Evolutionary conservation across 1,284 basidiomycete species (phyloP).

Genomic region (Coniophora puteana): DNA sequence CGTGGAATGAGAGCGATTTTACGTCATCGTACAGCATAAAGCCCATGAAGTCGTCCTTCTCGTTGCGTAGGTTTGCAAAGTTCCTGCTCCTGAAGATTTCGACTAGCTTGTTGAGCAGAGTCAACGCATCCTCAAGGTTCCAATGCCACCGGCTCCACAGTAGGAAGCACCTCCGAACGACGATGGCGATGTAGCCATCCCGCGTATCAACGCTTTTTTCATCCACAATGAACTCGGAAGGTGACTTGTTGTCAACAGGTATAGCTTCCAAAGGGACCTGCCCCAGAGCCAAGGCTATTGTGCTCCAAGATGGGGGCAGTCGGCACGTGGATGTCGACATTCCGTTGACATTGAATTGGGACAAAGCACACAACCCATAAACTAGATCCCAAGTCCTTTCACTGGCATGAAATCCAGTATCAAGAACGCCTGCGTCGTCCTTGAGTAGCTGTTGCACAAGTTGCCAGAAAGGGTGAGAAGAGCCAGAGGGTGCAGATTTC

Average conservation of each 20-base stretch:
- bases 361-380: conserved; percentile 70
- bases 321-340: conserved; percentile 43
- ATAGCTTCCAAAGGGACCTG: conserved; percentile 55
- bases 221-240: conserved; percentile 40
- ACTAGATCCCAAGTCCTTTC: conserved; percentile 74
- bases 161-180: conserved; percentile 73
- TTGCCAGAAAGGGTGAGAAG: conserved; percentile 40
- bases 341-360: conserved; percentile 77
- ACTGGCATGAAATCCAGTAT: conserved; percentile 47
- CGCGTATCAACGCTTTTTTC: no score
- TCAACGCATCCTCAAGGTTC: conserved; percentile 57
- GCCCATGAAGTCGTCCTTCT: conserved; percentile 71
- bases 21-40: conserved; percentile 71
- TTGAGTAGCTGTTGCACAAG: conserved; percentile 37
- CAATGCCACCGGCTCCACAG: conserved; percentile 76
- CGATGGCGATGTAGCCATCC: conserved; percentile 73
- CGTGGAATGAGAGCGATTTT: conserved; percentile 48
- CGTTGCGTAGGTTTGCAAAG: conserved; percentile 76
- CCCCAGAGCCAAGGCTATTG: conserved; percentile 56
- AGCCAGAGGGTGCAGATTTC: conserved; percentile 8
- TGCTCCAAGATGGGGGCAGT: conserved; percentile 65
- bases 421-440: conserved; percentile 20
- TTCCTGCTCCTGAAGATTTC: conserved; percentile 80
- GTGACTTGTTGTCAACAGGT: conserved; percentile 43
- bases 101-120: conserved; percentile 64